Base-by-base conservation (phyloP, 345 rosid genomes). In the Bruguiera gymnorhiza region DNA sequence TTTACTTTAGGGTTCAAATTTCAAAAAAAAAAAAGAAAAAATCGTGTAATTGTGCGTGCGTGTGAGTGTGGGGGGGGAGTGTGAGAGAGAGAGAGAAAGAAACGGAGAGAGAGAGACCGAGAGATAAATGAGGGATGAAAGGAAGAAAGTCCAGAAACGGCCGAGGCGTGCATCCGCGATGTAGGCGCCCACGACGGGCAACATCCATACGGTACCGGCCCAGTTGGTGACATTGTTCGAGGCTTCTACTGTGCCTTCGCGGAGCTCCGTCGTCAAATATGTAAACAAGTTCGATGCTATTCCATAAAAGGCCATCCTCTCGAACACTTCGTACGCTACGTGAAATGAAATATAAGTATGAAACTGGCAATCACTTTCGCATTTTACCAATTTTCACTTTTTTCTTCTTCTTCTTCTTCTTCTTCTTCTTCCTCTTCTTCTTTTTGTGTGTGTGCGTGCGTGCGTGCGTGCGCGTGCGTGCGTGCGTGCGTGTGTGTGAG, bases 221-320 rank as follows among this genome's bases (percentile, higher is more conserved):
- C 87, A 90, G 77, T 82, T 83, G 67, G 85, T 90, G 65, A 86
- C 96, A 57, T 78, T 87, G 71, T 85, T 90, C 10, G 91, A 24
- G 5, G 93, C 78, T 52, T 70, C 51, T 6, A 90, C 93, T 1
- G 93, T 90, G 46, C 91, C 93, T 75, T 86, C 87, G 10, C 81
- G 87, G 26, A 90, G 79, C 66, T 82, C 73, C 18, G 11, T 62
- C 2, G 86, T 75, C 67, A 87, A 62, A 60, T 80, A 90, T 60
- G 85, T 29, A 60, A 90, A 88, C 7, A 87, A 58, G 70, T 90
- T 90, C 39, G 89, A 65, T 34, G 81, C 85, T 74, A 90, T 86
- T 34, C 96, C 93, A 46, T 85, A 82, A 66, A 72, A 85, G 6
- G 89, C 93, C 87, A 90, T 82, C 68, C 93, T 84, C 83, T 90